These are phyloP conservation scores for Truncatella angustata DNA, from an alignment of 2,329 filamentous ascomycete genomes.

Conservation along the genomic window DNA sequence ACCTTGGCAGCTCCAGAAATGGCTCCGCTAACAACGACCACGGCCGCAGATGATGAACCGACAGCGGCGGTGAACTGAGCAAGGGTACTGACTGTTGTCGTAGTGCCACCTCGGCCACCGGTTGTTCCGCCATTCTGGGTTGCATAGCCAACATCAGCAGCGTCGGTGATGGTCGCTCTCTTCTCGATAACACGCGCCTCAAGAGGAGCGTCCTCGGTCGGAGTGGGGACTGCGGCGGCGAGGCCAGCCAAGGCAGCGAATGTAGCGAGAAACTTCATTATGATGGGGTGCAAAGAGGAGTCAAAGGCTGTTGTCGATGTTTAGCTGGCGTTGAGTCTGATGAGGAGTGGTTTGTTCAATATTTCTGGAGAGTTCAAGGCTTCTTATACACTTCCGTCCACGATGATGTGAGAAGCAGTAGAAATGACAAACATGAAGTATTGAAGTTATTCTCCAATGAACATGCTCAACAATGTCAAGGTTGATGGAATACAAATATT, in stretches of 20 bases:
- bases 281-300: background rate
- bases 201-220: slow-evolving; percentile 11
- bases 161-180: slow-evolving; percentile 20
- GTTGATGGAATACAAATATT: slow-evolving; percentile 1
- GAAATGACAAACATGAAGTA: background rate
- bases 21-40: slow-evolving; percentile 44
- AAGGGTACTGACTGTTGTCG: slow-evolving; percentile 52
- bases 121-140: slow-evolving; percentile 37
- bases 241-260: slow-evolving; percentile 17
- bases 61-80: slow-evolving; percentile 49
- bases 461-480: background rate
- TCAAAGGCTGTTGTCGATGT: background rate
- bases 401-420: background rate
- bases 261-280: slow-evolving; percentile 22
- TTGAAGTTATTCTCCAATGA: background rate
- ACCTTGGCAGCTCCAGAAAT: slow-evolving; percentile 43
- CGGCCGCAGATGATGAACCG: slow-evolving; percentile 39
- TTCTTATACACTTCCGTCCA: background rate
- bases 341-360: background rate
- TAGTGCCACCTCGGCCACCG: slow-evolving; percentile 53
- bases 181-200: slow-evolving; percentile 19
- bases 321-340: too few relatives aligned
- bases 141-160: slow-evolving; percentile 18
- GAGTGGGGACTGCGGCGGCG: slow-evolving; percentile 19
- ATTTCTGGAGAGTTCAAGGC: too few relatives aligned